phyloP scores from a whole-genome alignment of 139 green algal species.

The Tetradesmus lagerheimii region DNA sequence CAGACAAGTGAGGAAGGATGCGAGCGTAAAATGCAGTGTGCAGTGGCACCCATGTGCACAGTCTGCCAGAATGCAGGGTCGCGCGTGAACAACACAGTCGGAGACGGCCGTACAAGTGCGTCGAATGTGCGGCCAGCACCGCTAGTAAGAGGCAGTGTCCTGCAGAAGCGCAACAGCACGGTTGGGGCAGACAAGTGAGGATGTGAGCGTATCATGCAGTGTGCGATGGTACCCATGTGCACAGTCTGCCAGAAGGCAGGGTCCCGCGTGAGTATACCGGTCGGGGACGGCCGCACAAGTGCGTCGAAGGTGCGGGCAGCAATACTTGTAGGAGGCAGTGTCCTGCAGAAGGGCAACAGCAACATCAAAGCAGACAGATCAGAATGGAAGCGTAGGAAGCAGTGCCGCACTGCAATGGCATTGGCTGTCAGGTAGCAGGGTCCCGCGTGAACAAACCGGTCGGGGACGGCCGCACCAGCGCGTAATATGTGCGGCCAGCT shows the following conservation, averaged over 20 bases:
- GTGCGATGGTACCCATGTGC: constrained; percentile 57
- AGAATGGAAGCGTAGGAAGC: too few relatives aligned
- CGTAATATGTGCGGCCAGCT: neutral
- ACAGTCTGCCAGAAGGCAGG: constrained; percentile 66
- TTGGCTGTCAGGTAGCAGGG: constrained; percentile 60
- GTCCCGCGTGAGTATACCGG: constrained; percentile 51
- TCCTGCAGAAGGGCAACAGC: too few relatives aligned
- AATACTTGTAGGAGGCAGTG: too few relatives aligned
- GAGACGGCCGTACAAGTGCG: neutral
- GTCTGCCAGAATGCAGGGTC: constrained; percentile 67
- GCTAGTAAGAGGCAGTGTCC: too few relatives aligned
- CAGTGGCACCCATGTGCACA: constrained; percentile 63
- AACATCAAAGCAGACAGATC: too few relatives aligned
- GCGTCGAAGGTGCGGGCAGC: neutral
- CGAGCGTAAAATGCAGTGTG: too few relatives aligned
- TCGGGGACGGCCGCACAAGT: neutral
- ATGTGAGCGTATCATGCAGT: too few relatives aligned
- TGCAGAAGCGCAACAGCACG: too few relatives aligned
- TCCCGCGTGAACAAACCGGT: constrained; percentile 53
- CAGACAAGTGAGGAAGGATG: too few relatives aligned
- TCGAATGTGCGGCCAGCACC: neutral
- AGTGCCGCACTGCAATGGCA: too few relatives aligned
- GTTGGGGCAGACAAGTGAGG: too few relatives aligned
- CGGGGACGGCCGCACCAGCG: neutral
- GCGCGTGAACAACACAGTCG: constrained; percentile 37